phyloP scores from a whole-genome alignment of 495 filamentous ascomycete genomes.

The Evernia prunastri region DNA sequence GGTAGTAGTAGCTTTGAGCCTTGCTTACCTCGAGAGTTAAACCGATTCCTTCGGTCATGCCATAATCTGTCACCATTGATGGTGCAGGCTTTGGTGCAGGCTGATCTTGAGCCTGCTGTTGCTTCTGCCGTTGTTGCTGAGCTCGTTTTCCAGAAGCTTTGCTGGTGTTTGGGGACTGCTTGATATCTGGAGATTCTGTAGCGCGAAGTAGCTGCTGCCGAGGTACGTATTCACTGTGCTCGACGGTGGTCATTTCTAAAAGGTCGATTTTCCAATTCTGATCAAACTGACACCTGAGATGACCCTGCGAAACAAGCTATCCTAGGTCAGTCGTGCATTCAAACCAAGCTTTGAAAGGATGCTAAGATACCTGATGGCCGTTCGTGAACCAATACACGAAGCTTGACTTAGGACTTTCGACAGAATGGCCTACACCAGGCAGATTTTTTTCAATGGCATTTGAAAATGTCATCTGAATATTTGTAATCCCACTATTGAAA shows the following conservation, averaged over 20 bases:
- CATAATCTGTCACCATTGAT: conserved; percentile 55
- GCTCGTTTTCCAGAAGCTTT: conserved; percentile 51
- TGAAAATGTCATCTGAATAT: conserved; percentile 69
- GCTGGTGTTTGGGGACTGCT: conserved; percentile 61
- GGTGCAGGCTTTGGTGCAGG: conserved; percentile 49
- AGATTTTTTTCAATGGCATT: conserved; percentile 48
- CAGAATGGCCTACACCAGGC: conserved; percentile 55
- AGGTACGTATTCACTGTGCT: conserved; percentile 64
- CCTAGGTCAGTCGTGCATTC: conserved; percentile 24
- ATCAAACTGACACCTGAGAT: conserved; percentile 59
- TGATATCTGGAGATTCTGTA: conserved; percentile 52
- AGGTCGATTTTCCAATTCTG: conserved; percentile 63
- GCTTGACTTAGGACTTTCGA: conserved; percentile 55
- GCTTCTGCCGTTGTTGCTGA: conserved; percentile 49
- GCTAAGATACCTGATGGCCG: conserved; percentile 55
- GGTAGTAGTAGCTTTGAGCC: not conserved
- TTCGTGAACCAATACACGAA: conserved; percentile 69
- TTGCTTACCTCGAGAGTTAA: conserved; percentile 56
- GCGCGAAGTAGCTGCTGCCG: conserved; percentile 40
- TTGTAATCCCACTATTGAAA: conserved; percentile 73
- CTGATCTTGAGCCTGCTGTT: conserved; percentile 25
- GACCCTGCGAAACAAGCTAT: conserved; percentile 59
- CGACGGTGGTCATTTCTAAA: conserved; percentile 58
- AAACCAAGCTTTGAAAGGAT: not conserved
- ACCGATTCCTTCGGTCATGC: conserved; percentile 51